phyloP scores from a whole-genome alignment of 768 basidiomycete genomes.

The Tulasnella sp. region DNA sequence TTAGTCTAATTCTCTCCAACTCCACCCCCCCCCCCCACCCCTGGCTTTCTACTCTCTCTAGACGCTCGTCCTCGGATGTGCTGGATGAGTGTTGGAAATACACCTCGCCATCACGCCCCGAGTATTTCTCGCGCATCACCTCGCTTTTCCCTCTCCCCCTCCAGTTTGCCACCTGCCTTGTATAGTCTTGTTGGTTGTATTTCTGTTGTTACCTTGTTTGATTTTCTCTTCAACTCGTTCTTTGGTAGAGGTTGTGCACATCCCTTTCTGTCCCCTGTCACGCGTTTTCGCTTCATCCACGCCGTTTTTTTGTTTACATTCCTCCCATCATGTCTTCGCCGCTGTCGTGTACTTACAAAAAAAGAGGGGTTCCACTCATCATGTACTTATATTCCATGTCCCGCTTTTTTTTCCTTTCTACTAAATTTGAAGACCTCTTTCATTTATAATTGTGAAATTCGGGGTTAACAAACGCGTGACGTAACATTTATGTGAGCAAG shows the following conservation, averaged over 20 bases:
- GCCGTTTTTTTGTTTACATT: background rate
- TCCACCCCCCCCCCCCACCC: background rate
- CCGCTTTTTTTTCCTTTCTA: background rate
- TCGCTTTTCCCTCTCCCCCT: background rate
- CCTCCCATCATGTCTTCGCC: background rate
- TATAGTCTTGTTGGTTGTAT: background rate
- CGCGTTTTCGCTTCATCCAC: background rate
- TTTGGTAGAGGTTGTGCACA: background rate
- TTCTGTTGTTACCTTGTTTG: background rate
- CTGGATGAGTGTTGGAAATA: background rate
- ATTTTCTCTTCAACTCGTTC: background rate
- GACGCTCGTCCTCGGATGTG: background rate
- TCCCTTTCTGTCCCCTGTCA: background rate
- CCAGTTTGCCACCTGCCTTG: background rate
- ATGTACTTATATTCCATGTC: background rate
- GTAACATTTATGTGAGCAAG: constrained; percentile 1
- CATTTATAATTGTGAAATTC: background rate
- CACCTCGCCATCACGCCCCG: background rate
- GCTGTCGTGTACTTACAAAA: background rate
- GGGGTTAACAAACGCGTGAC: background rate
- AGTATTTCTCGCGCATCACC: background rate
- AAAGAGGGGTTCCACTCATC: background rate
- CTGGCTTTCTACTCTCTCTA: background rate
- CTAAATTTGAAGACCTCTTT: background rate
- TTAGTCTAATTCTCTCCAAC: background rate